phyloP scores from a whole-genome alignment of 2,329 filamentous ascomycete genomes.

The Epichloe gansuensis region DNA sequence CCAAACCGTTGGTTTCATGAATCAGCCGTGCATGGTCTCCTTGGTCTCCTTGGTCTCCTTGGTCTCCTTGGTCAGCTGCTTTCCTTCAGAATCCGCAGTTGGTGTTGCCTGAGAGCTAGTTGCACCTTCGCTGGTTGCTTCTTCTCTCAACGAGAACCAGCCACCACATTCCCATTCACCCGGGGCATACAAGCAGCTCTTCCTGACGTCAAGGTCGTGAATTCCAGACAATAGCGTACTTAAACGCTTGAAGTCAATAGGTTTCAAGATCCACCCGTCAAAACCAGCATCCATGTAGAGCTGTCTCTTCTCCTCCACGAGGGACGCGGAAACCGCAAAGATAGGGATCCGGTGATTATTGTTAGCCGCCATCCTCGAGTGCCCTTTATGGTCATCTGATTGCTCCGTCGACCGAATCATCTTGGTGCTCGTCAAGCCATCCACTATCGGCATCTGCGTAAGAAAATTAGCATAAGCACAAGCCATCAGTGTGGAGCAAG shows the following conservation, averaged over 20 bases:
- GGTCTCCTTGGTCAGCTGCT: not conserved
- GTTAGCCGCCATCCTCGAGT: constrained; percentile 45
- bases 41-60: too few species aligned
- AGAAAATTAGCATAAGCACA: not conserved
- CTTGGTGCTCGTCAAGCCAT: constrained; percentile 70
- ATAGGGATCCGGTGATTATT: constrained; percentile 67
- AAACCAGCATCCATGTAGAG: constrained; percentile 69
- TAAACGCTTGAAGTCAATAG: constrained; percentile 69
- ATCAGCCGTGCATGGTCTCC: not conserved
- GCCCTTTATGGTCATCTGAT: constrained; percentile 28
- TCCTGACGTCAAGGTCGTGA: constrained; percentile 43
- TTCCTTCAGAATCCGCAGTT: constrained; percentile 11
- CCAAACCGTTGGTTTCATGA: not conserved
- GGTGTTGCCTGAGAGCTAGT: constrained; percentile 17
- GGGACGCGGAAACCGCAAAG: constrained; percentile 76
- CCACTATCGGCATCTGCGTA: constrained; percentile 80
- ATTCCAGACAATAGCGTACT: constrained; percentile 59
- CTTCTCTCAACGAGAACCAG: constrained; percentile 47
- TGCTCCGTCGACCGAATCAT: constrained; percentile 69
- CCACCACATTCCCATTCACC: constrained; percentile 78
- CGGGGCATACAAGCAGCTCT: constrained; percentile 52
- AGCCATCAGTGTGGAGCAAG: not conserved
- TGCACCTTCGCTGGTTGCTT: constrained; percentile 2
- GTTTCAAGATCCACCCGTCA: constrained; percentile 85
- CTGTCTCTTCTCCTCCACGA: constrained; percentile 56